A percentile compares a stretch with the other conserved stretches of the same genome.
phyloP scores from a whole-genome alignment of 306 rosid genomes.

The Leucaena leucocephala region DNA sequence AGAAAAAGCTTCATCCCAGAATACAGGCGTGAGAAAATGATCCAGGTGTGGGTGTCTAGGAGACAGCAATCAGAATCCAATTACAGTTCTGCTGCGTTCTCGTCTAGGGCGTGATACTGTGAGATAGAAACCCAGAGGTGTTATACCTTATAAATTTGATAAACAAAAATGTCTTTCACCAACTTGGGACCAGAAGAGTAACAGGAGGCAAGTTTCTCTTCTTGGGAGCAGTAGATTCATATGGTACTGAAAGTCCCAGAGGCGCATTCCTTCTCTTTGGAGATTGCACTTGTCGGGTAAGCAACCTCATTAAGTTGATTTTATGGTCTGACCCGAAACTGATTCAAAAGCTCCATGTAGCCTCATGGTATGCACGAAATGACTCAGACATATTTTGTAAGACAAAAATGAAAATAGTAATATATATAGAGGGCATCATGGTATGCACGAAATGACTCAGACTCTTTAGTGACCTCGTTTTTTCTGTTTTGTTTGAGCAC shows the following conservation, averaged over 20 bases:
- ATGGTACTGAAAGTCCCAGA: conserved; percentile 7
- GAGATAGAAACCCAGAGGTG: conserved; percentile 29
- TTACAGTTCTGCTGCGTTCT: conserved; percentile 34
- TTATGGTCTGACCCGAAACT: not conserved
- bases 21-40: conserved; percentile 71
- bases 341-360: not conserved
- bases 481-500: no score
- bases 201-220: conserved; percentile 72
- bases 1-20: conserved; percentile 73
- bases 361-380: no score
- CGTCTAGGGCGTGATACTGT: conserved; percentile 36
- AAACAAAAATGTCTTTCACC: conserved; percentile 47
- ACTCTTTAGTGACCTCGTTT: no score
- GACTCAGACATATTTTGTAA: no score
- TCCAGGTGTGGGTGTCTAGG: conserved; percentile 77
- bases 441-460: no score
- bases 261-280: conserved; percentile 4
- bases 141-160: conserved; percentile 44
- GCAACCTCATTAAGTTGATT: conserved; percentile 5
- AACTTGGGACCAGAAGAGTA: conserved; percentile 69
- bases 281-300: not conserved
- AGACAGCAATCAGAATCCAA: conserved; percentile 42
- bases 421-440: no score
- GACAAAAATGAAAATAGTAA: no score
- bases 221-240: conserved; percentile 60